These are phyloP conservation scores for Misopates orontium DNA, from an alignment of 257 asterid species.

Conservation along the genomic window DNA sequence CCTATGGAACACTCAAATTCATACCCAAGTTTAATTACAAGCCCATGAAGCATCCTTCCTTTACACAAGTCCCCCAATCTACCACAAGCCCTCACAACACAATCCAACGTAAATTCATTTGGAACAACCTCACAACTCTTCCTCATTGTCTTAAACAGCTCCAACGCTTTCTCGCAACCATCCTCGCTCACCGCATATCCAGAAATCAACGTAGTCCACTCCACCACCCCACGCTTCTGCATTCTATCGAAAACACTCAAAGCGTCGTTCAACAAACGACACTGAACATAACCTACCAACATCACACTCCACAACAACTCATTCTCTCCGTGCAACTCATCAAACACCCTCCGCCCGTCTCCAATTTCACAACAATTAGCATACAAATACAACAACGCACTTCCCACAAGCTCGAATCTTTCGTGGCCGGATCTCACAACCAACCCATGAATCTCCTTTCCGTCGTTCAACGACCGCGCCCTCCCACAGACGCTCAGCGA, in stretches of 20 bases:
- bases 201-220: conserved; percentile 77
- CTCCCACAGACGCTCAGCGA: conserved; percentile 64
- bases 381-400: conserved; percentile 54
- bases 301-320: conserved; percentile 73
- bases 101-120: conserved; percentile 80
- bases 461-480: conserved; percentile 36
- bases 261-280: conserved; percentile 57
- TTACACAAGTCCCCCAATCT: conserved; percentile 37
- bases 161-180: conserved; percentile 56
- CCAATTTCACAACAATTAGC: conserved; percentile 40
- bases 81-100: conserved; percentile 64
- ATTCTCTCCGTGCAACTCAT: conserved; percentile 45
- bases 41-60: conserved; percentile 66
- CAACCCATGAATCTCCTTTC: conserved; percentile 63
- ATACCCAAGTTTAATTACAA: conserved; percentile 54
- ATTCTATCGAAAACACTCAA: conserved; percentile 45
- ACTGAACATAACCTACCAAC: conserved; percentile 66
- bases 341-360: conserved; percentile 60
- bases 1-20: conserved; percentile 47
- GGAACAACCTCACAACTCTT: conserved; percentile 48
- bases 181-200: conserved; percentile 62
- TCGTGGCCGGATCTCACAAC: conserved; percentile 56
- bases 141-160: conserved; percentile 62
- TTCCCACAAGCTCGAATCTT: conserved; percentile 56
- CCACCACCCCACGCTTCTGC: conserved; percentile 69